Base-by-base conservation (phyloP, 371 early-diverging fungal genomes). In the Apophysomyces elegans region DNA sequence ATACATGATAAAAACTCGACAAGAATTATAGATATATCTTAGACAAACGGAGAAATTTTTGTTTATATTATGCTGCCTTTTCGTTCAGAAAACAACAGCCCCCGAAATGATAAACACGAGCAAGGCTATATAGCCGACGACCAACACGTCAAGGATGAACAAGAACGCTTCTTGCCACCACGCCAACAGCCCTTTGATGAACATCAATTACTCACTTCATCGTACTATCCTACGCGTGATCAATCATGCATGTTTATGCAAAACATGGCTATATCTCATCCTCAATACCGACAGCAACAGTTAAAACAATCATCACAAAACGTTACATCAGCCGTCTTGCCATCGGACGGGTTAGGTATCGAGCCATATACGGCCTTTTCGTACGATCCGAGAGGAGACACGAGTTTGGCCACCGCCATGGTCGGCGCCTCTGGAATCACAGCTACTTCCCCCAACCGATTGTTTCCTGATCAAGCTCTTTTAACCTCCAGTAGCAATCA, bases 1-100 rank as follows among this genome's bases (percentile, higher is more conserved):
- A 9, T 26, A 11, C 5, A 21, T 21, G 21, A 50, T 9, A 7
- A 21, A 47, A 47, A 18, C 2, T 14, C 7, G 16, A 47, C 18
- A n/a, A 47, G 21, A 50, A n/a, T 9, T n/a, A 50, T 9, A 5
- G n/a, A n/a, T 1, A 45, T 45, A 13, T 45, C 8, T 45, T 12
- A 13, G n/a, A 45, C 8, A 45, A 45, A 45, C 6, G 5, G 32
- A 50, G 18, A n/a, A 26, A 50, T 50, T 21, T 50, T 50, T 50
- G 54, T 50, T 21, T 50, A 50, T 50, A 50, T n/a, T 50, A 50
- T 50, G 54, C n/a, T 50, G 54, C 54, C 54, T 50, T 50, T 21
- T 50, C 54, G 32, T 50, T 9, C 54, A 50, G 32, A 26, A 26
- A 50, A 50, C 54, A 26, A 50, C 16, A 21, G 54, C 21, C 21